These are phyloP conservation scores for Xylaria arbuscula DNA, from an alignment of 2,329 filamentous ascomycete species.

Conservation along the genomic window DNA sequence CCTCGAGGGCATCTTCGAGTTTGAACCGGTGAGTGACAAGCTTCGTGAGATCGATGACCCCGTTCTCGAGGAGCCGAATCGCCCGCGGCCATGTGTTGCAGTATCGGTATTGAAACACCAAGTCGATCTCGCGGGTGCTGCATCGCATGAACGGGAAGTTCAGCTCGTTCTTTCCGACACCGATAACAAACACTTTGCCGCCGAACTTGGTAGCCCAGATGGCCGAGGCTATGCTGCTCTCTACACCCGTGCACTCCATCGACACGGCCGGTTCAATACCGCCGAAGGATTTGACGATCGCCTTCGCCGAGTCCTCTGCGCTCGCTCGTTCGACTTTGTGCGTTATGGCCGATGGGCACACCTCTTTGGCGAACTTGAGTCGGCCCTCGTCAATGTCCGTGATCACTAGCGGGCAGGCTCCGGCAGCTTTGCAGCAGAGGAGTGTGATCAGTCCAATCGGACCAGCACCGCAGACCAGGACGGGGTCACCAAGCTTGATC, in stretches of 20 bases:
- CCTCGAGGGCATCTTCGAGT: slow-evolving; percentile 87
- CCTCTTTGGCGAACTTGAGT: slow-evolving; percentile 83
- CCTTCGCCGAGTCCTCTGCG: slow-evolving; percentile 76
- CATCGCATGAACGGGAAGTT: slow-evolving; percentile 95
- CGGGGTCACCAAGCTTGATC: slow-evolving; percentile 84
- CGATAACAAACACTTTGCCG: slow-evolving; percentile 96
- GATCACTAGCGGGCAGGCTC: slow-evolving; percentile 90
- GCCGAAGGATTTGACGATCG: slow-evolving; percentile 76
- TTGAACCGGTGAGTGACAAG: slow-evolving; percentile 89
- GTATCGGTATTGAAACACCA: slow-evolving; percentile 98
- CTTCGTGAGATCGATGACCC: slow-evolving; percentile 81
- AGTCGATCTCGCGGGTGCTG: slow-evolving; percentile 89
- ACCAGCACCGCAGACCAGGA: slow-evolving; percentile 90
- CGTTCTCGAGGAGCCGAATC: slow-evolving; percentile 86
- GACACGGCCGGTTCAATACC: slow-evolving; percentile 83
- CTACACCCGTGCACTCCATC: slow-evolving; percentile 94
- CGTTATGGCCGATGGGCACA: slow-evolving; percentile 82
- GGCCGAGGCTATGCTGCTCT: slow-evolving; percentile 85
- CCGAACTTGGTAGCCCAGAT: slow-evolving; percentile 95
- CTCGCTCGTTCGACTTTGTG: slow-evolving; percentile 77
- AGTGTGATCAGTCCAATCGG: slow-evolving; percentile 93
- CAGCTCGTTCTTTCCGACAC: slow-evolving; percentile 95
- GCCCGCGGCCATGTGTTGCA: slow-evolving; percentile 95
- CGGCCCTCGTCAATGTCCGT: slow-evolving; percentile 93
- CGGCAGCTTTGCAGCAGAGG: slow-evolving; percentile 84